phyloP scores from a whole-genome alignment of 805 yeast species.

The Candida hungchunana region DNA sequence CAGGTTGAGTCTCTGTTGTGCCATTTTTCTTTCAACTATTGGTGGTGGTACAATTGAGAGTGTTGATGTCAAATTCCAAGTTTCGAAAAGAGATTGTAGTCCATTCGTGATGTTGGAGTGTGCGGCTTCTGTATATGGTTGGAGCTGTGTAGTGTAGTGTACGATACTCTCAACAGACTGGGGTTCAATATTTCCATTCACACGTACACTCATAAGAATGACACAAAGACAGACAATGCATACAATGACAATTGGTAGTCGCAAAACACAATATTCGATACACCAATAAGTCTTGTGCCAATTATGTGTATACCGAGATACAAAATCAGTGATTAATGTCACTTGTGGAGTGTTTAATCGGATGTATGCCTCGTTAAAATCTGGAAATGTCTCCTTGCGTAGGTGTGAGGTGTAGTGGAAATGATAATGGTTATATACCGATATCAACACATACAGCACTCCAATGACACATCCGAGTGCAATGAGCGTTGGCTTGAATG shows the following conservation, averaged over 20 bases:
- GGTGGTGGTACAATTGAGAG: no score
- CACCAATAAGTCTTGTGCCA: slow-evolving; percentile 9
- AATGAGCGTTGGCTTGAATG: slow-evolving; percentile 1
- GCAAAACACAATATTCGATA: slow-evolving; percentile 4
- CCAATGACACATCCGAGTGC: slow-evolving; percentile 6
- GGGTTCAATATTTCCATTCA: no score
- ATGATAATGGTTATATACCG: slow-evolving; percentile 7
- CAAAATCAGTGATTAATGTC: slow-evolving; percentile 7
- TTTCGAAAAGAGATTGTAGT: no score
- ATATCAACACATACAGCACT: slow-evolving; percentile 6
- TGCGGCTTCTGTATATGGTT: no score
- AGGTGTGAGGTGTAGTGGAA: slow-evolving; percentile 10
- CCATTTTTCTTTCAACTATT: no score
- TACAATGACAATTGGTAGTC: slow-evolving; percentile 4
- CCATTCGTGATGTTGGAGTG: no score
- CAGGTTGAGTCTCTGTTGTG: no score
- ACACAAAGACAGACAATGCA: slow-evolving; percentile 3
- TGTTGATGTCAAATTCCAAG: no score
- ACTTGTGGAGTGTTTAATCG: slow-evolving; percentile 2
- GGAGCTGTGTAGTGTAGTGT: background rate
- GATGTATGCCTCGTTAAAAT: slow-evolving; percentile 1
- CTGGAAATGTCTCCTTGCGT: slow-evolving; percentile 1
- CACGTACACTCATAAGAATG: background rate
- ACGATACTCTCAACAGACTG: background rate
- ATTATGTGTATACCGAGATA: background rate